Conservation (phyloP, 2,329 filamentous ascomycete species). For the Pestalotiopsis fici region DNA sequence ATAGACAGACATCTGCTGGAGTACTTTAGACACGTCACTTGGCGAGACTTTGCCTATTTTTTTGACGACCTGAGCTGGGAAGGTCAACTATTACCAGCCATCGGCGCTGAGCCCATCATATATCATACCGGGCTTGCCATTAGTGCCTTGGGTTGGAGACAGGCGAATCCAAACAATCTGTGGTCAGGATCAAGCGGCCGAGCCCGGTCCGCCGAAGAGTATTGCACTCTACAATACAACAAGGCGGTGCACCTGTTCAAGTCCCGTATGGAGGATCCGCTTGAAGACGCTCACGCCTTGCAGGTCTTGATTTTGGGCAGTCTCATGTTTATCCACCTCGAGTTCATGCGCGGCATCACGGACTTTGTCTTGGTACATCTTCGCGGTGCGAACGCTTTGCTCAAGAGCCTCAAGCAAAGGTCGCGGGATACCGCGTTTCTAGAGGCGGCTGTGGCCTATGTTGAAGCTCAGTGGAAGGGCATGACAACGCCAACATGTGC, state of each 20-base stretch:
- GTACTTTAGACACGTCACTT: neutral
- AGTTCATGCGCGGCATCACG: neutral
- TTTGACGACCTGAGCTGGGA: constrained; percentile 1
- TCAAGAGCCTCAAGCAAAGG: neutral
- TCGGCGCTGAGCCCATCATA: neutral
- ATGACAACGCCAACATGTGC: neutral
- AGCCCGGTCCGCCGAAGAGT: neutral
- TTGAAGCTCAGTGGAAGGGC: neutral
- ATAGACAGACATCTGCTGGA: neutral
- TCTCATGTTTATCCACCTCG: constrained; percentile 3
- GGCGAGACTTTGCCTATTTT: neutral
- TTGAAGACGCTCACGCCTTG: neutral
- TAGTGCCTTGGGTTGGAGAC: neutral
- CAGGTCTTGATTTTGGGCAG: neutral
- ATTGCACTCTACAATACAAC: neutral
- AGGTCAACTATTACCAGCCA: neutral
- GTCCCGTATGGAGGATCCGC: neutral
- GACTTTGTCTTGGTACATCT: neutral
- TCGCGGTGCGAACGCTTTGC: neutral
- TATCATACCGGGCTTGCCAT: neutral
- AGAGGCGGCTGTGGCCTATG: neutral
- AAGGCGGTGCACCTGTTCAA: neutral
- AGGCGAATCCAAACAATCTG: neutral
- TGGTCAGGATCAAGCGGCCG: neutral
- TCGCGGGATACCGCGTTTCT: neutral